Conservation (phyloP, 257 asterid species). For the Nicotiana benthamiana region DNA sequence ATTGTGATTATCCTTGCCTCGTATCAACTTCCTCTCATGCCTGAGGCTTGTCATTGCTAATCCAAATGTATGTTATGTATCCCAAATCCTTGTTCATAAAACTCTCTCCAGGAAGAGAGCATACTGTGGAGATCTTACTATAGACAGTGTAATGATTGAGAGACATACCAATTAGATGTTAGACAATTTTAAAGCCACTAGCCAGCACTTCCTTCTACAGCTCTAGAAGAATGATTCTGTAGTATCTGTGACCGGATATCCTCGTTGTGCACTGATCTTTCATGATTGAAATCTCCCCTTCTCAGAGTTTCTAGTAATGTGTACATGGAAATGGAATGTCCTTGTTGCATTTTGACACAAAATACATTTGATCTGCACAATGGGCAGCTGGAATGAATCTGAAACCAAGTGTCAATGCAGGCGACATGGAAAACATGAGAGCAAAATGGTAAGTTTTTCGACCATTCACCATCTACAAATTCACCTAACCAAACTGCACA, state of each 20-base stretch:
- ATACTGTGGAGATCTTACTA: background rate
- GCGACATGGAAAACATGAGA: conserved; percentile 65
- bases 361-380: conserved; percentile 42
- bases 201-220: background rate
- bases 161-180: background rate
- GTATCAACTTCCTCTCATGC: background rate
- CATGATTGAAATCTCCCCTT: conserved; percentile 38
- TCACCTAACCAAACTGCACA: conserved; percentile 76
- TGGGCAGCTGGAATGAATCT: conserved; percentile 71
- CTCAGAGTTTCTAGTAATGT: conserved; percentile 28
- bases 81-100: background rate
- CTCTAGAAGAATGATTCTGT: conserved; percentile 3
- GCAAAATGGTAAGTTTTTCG: conserved; percentile 50
- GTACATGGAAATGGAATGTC: conserved; percentile 14
- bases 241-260: conserved; percentile 9
- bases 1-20: background rate
- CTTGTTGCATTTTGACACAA: conserved; percentile 1
- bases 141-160: background rate
- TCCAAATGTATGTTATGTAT: background rate
- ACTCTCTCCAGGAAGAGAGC: background rate
- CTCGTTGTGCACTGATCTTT: conserved; percentile 19
- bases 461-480: conserved; percentile 60
- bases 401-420: conserved; percentile 76
- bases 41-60: background rate
- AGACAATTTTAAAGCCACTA: background rate